Conservation (phyloP, 2,329 filamentous ascomycete species). For the Aspergillus unguis region DNA sequence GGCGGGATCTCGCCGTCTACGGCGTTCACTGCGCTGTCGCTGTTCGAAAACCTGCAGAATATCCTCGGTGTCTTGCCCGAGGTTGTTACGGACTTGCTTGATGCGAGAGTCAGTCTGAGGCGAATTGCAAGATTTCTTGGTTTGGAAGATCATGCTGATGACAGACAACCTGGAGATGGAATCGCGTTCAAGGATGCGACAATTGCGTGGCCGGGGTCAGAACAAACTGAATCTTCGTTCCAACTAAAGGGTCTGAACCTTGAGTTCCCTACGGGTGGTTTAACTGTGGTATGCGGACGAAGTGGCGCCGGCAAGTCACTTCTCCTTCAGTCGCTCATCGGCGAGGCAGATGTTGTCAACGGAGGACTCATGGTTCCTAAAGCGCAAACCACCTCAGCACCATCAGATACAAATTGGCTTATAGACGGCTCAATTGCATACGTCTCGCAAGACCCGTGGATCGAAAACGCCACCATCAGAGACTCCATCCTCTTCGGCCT, state of each 20-base stretch:
- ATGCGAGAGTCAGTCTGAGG: constrained; percentile 65
- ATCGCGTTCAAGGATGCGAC: constrained; percentile 65
- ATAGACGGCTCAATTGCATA: constrained; percentile 66
- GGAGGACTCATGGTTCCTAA: constrained; percentile 57
- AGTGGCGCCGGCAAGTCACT: constrained; percentile 76
- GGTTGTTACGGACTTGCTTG: constrained; percentile 63
- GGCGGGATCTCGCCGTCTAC: constrained; percentile 64
- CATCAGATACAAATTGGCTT: constrained; percentile 63
- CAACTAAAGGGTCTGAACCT: constrained; percentile 62
- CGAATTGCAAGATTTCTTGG: constrained; percentile 68
- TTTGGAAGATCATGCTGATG: constrained; percentile 58
- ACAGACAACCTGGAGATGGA: constrained; percentile 53
- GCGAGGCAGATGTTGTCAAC: constrained; percentile 65
- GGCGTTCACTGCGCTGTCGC: constrained; percentile 73
- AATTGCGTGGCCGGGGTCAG: constrained; percentile 63
- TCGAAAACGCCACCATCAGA: constrained; percentile 72
- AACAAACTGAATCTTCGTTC: constrained; percentile 52
- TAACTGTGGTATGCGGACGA: constrained; percentile 72
- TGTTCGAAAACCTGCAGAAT: constrained; percentile 68
- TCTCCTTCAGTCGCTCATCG: constrained; percentile 67
- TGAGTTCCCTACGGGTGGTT: constrained; percentile 63
- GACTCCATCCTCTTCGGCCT: constrained; percentile 75
- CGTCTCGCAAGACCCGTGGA: constrained; percentile 75
- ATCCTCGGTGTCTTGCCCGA: constrained; percentile 68
- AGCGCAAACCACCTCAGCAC: constrained; percentile 48